Evolutionary conservation across 208 protist species (phyloP), one percentile per base, ranked within the genome.

Genomic region (Vickermania spadyakhi): DNA sequence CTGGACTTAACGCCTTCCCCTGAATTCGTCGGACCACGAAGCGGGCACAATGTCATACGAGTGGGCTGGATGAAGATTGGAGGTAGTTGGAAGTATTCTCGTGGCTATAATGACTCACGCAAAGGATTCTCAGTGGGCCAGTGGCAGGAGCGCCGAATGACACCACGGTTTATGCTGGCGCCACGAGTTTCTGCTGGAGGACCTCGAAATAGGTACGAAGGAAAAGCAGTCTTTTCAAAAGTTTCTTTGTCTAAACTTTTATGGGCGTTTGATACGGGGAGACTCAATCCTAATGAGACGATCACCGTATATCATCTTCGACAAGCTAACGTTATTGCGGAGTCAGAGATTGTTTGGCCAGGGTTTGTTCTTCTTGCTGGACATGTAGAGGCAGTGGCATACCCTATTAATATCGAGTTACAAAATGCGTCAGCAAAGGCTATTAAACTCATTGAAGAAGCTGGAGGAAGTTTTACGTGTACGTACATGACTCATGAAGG

Each of bases 61-160:
- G 86, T 96, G 78, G 89, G 89, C 23, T 96, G 89, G 89, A 90
- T 92, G 80, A 91, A 92, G 70, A 91, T 93, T 31, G 89, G 89
- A 30, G 82, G 84, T 13, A 92, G 84, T 66, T 93, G 85, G 84
- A 89, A 86, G 71, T 93, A 92, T 63, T 62, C 84, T 4, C 77
- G 84, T 22, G 73, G 75, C 49, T 91, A 89, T 73, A 96, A 96
- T 62, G 82, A 89, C 61, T 68, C 78, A 0, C 85, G 89, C 3
- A 71, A 70, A 2, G 81, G 81, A 13, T 91, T 83, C 61, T 81
- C 81, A 3, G 78, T 84, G 51, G 85, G 85, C 4, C 80, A 89
- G 70, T 96, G 89, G 89, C 89, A 93, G 62, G 86, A 96, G 61
- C 81, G 84, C 0, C 93, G 93, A 60, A 93, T 93, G 82, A 93